Evolutionary conservation across 805 yeast species (phyloP).

Genomic region (Cyberlindnera xylosilytica): DNA sequence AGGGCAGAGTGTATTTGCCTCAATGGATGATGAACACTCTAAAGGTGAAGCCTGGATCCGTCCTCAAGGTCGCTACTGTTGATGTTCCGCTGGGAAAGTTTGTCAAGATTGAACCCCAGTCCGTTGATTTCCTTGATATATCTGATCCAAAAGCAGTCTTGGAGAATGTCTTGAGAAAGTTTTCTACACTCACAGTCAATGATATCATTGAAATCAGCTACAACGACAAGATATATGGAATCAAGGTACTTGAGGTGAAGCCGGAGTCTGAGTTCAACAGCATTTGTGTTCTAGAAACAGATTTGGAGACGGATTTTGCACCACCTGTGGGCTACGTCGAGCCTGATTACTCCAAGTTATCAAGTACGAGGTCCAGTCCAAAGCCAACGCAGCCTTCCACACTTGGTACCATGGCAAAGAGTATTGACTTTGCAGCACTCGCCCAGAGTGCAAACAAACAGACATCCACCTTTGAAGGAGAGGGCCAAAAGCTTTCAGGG

Average conservation of each 20-base stretch:
- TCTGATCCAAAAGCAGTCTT: conserved; percentile 95
- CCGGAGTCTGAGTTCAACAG: conserved; percentile 67
- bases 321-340: conserved; percentile 99
- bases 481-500: conserved; percentile 73
- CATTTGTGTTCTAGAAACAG: conserved; percentile 95
- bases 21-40: conserved; percentile 94
- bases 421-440: conserved; percentile 61
- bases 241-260: conserved; percentile 81
- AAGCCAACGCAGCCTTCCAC: conserved; percentile 22
- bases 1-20: conserved; percentile 92
- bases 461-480: conserved; percentile 45
- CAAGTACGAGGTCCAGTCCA: conserved; percentile 8
- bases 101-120: conserved; percentile 94
- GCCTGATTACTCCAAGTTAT: conserved; percentile 57
- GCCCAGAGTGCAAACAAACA: conserved; percentile 40
- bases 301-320: conserved; percentile 94
- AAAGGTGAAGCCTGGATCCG: conserved; percentile 70
- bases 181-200: conserved; percentile 78
- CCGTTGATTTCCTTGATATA: conserved; percentile 88
- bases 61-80: conserved; percentile 69
- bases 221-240: conserved; percentile 73
- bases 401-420: conserved; percentile 73
- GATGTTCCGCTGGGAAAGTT: conserved; percentile 84
- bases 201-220: conserved; percentile 85
- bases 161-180: conserved; percentile 87